Percentiles rank a stretch among this genome's conserved stretches.
phyloP scores from a whole-genome alignment of 192 early-diverging fungal species.

The Dispira simplex region DNA sequence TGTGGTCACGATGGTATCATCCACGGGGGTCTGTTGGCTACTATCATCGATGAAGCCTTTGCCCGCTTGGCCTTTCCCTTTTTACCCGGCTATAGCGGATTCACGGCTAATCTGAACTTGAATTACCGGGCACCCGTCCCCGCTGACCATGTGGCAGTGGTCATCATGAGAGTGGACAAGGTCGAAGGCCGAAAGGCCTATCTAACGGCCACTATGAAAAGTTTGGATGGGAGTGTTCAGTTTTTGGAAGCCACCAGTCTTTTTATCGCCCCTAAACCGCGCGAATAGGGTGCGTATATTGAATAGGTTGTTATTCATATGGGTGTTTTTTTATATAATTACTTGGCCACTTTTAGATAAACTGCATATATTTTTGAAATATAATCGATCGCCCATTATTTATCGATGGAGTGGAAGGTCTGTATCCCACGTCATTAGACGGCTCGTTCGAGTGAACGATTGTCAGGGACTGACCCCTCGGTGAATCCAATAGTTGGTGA shows the following conservation, averaged over 20 bases:
- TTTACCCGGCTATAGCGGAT: constrained; percentile 48
- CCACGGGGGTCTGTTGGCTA: constrained; percentile 64
- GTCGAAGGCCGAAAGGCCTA: constrained; percentile 51
- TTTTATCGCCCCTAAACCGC: background rate
- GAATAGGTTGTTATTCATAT: too few relatives aligned
- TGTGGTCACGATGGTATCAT: constrained; percentile 67
- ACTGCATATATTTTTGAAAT: background rate
- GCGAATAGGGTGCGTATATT: background rate
- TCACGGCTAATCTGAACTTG: constrained; percentile 62
- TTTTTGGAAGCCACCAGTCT: constrained; percentile 1
- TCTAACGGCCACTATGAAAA: background rate
- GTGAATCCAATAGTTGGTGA: too few relatives aligned
- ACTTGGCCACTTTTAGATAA: background rate
- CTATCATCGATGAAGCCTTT: constrained; percentile 50
- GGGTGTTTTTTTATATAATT: background rate
- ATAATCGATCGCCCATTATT: background rate
- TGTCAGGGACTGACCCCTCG: too few relatives aligned
- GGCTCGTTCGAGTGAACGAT: too few relatives aligned
- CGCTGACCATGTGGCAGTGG: constrained; percentile 41
- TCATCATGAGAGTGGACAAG: constrained; percentile 31
- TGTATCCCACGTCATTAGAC: background rate
- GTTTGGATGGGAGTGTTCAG: background rate
- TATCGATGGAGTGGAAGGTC: background rate
- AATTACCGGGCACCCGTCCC: constrained; percentile 53
- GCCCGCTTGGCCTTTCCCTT: constrained; percentile 37